phyloP scores from a whole-genome alignment of 306 rosid species.

The Phaseolus lunatus region DNA sequence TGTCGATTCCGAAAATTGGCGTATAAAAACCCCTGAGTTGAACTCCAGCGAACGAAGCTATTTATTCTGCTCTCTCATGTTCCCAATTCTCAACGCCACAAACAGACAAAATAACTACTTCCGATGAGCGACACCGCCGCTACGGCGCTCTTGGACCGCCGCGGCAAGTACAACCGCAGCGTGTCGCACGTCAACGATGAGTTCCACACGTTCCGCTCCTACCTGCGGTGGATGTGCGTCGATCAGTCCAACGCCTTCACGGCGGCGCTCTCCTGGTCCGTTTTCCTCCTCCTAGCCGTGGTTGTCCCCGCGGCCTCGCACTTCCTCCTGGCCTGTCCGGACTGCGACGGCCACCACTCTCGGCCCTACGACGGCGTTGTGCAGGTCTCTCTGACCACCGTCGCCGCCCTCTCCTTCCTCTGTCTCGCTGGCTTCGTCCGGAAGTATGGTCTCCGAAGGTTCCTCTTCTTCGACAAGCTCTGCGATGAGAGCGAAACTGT shows the following conservation, averaged over 20 bases:
- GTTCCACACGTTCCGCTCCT: constrained; percentile 71
- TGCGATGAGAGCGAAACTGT: constrained; percentile 84
- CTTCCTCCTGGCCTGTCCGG: constrained; percentile 65
- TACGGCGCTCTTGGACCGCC: constrained; percentile 42
- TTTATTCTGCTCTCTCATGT: not conserved
- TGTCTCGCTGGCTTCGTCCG: constrained; percentile 69
- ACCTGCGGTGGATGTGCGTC: constrained; percentile 90
- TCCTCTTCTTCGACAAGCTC: constrained; percentile 84
- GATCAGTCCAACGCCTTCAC: constrained; percentile 76
- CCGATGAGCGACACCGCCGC: constrained; percentile 38
- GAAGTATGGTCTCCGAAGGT: constrained; percentile 70
- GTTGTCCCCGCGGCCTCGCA: constrained; percentile 72
- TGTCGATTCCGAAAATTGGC: too few relatives aligned
- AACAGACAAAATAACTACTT: not conserved
- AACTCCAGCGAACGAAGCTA: too few relatives aligned
- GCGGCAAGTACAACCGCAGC: constrained; percentile 51
- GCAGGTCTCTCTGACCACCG: constrained; percentile 73
- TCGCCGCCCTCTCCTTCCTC: constrained; percentile 72
- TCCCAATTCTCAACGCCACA: not conserved
- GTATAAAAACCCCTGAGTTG: not conserved
- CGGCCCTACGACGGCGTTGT: constrained; percentile 75
- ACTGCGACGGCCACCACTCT: constrained; percentile 70
- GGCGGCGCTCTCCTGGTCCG: constrained; percentile 71
- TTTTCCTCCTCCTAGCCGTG: constrained; percentile 66
- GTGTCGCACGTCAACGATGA: constrained; percentile 71